Evolutionary conservation across 202 grass and related monocot species (phyloP).

Genomic region (Carex arenaria): DNA sequence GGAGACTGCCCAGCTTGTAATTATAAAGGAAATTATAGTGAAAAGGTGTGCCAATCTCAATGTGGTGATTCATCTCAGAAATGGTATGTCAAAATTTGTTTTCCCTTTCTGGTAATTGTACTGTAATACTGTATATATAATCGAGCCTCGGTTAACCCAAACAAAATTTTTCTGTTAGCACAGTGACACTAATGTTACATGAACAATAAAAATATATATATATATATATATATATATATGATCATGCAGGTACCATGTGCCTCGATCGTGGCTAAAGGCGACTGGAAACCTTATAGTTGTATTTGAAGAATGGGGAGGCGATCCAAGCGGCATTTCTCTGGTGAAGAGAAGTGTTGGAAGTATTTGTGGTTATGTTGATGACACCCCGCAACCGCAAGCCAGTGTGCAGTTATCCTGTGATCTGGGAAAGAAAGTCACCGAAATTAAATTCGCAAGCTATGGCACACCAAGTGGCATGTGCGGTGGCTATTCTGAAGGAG

Average conservation of each 20-base stretch:
- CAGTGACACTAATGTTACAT: background rate
- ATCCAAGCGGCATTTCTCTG: conserved; percentile 61
- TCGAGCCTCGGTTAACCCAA: no score
- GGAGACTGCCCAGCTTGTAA: conserved; percentile 69
- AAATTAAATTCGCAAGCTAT: conserved; percentile 96
- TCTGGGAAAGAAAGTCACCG: conserved; percentile 55
- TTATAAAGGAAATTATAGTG: conserved; percentile 73
- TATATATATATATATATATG: no score
- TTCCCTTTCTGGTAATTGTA: background rate
- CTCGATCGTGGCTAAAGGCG: conserved; percentile 87
- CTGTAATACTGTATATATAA: no score
- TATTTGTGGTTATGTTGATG: conserved; percentile 75
- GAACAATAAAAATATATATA: background rate
- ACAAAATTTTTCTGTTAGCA: background rate
- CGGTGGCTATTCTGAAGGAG: conserved; percentile 63
- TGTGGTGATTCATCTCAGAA: conserved; percentile 90
- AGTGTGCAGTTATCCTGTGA: conserved; percentile 73
- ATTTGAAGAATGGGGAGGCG: conserved; percentile 94
- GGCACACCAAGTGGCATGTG: conserved; percentile 81
- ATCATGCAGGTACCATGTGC: conserved; percentile 99
- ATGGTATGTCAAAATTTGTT: conserved; percentile 46
- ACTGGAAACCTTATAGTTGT: conserved; percentile 89
- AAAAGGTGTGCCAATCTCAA: conserved; percentile 80
- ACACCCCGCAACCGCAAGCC: conserved; percentile 67
- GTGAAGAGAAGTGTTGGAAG: conserved; percentile 71